Percentiles rank a stretch among this genome's conserved stretches.
Conservation (phyloP, 495 filamentous ascomycete genomes). For the Annulohypoxylon nitens region DNA sequence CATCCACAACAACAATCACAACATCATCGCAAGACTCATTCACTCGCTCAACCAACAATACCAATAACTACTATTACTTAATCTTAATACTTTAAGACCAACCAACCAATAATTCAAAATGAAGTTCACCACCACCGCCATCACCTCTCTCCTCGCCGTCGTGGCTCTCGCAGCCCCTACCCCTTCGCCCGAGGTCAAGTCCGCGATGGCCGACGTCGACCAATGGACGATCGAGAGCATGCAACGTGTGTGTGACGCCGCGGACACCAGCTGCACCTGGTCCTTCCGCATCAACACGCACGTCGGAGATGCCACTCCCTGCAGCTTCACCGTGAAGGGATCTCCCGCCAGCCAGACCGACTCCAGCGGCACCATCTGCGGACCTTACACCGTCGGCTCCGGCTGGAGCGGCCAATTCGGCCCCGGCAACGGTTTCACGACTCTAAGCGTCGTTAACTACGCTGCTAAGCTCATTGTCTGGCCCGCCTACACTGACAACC, state of each 20-base stretch:
- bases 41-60: conserved; percentile 23
- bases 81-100: conserved; percentile 32
- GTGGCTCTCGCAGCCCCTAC: conserved; percentile 51
- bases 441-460: conserved; percentile 62
- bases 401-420: conserved; percentile 66
- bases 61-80: conserved; percentile 14
- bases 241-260: conserved; percentile 59
- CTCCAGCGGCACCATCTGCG: conserved; percentile 52
- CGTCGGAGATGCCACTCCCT: conserved; percentile 41
- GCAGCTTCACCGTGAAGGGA: conserved; percentile 55
- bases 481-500: conserved; percentile 59
- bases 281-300: conserved; percentile 58
- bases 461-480: conserved; percentile 55
- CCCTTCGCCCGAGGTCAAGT: conserved; percentile 22
- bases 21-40: conserved; percentile 26
- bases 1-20: conserved; percentile 28
- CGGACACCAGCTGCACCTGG: conserved; percentile 59
- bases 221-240: conserved; percentile 57
- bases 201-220: conserved; percentile 50
- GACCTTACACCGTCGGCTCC: conserved; percentile 57
- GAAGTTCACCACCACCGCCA: conserved; percentile 57
- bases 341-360: conserved; percentile 53
- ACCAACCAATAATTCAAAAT: conserved; percentile 51
- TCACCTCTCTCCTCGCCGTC: conserved; percentile 53
- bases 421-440: conserved; percentile 61